Evolutionary conservation across 75 land plant species (phyloP), one percentile per base, ranked within the genome.

Genomic region (Sequoiadendron giganteum): DNA sequence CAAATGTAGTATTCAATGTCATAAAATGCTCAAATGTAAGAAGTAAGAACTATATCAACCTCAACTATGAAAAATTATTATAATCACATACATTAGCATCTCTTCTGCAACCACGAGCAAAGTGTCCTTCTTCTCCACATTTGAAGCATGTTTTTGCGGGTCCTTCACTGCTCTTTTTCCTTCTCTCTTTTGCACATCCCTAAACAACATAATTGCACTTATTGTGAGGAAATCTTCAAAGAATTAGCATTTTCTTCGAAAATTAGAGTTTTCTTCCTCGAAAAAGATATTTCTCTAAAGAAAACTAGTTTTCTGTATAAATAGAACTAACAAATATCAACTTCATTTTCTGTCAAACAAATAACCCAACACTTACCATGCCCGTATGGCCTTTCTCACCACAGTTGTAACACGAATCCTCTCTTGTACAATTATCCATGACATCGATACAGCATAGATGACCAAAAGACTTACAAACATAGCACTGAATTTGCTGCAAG

Each of bases 51-150:
- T 18, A 55, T 14, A 21, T 32, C n/a, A 19, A 54, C 18, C 87
- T 28, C 40, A 85, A 39, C 34, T 18, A 4, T 11, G 75, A 14
- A 85, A 72, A 55, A 65, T 65, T 30, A 21, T 48, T 65, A 42
- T 85, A 10, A 68, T 28, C 28, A 10, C 47, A 25, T 43, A 96
- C 97, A 94, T 93, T 91, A 3, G 85, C 14, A 82, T 87, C 80
- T 56, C 81, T 90, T 39, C 87, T 72, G 88, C 98, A 97, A 82
- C 95, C 98, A 72, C 97, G 94, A 21, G 98, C 98, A 92, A 94
- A 94, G 88, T 97, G 99, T 11, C 99, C 99, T 88, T 89, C 94
- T 56, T 89, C 94, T 68, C 98, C 97, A 90, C 99, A 97, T 84
- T 56, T 96, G 85, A 91, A 97, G 86, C 99, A 96, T 42, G 81